These are phyloP conservation scores for Cokeromyces recurvatus DNA, from an alignment of 371 early-diverging fungal genomes.

Conservation along the genomic window DNA sequence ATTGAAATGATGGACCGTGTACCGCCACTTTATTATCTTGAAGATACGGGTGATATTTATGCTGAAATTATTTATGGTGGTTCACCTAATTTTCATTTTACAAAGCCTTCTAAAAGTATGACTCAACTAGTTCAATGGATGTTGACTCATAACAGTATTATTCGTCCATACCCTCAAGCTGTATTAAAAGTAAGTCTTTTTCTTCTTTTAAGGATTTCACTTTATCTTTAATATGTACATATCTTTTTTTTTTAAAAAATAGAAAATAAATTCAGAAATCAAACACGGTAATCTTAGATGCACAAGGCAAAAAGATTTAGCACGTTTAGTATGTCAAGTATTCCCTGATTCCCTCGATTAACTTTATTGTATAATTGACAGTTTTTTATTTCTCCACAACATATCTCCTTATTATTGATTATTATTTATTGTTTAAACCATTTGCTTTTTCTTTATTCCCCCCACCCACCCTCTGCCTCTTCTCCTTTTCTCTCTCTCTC, in stretches of 20 bases:
- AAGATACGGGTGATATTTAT: slow-evolving; percentile 40
- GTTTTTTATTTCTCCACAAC: no score
- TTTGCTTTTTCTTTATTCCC: no score
- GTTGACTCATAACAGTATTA: no score
- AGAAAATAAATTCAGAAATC: slow-evolving; percentile 30
- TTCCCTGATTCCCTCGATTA: slow-evolving; percentile 28
- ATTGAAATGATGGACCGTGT: slow-evolving; percentile 56
- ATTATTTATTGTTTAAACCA: no score
- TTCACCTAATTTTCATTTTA: slow-evolving; percentile 40
- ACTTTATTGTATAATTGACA: not conserved
- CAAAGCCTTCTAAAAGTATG: slow-evolving; percentile 33
- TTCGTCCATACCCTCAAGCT: no score
- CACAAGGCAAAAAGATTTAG: slow-evolving; percentile 36
- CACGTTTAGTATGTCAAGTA: slow-evolving; percentile 38
- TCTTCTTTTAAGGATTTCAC: no score
- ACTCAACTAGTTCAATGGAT: slow-evolving; percentile 34
- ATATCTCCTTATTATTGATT: no score
- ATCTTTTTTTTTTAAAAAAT: no score
- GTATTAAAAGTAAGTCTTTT: no score
- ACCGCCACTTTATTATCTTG: slow-evolving; percentile 46
- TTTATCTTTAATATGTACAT: no score
- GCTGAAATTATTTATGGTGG: slow-evolving; percentile 41
- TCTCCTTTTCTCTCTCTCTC: no score
- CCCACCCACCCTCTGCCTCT: no score
- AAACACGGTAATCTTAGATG: slow-evolving; percentile 26